Evolutionary conservation across 257 asterid species (phyloP).

Genomic region (Plantago elongata): DNA sequence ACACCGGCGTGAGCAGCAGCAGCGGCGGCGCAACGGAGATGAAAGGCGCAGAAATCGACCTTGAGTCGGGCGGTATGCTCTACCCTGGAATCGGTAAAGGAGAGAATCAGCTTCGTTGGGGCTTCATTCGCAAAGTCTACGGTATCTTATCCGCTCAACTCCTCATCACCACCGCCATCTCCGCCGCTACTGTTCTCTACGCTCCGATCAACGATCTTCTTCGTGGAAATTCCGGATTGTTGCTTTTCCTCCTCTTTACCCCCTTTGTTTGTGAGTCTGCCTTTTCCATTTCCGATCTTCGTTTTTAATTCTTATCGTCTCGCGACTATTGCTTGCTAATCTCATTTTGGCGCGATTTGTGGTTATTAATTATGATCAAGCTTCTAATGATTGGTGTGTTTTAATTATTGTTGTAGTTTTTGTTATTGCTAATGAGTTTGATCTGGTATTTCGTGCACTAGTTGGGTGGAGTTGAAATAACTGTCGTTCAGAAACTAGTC

Average conservation of each 20-base stretch:
- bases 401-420: too few species aligned
- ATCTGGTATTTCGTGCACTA: too few species aligned
- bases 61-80: conserved; percentile 57
- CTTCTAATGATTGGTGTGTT: too few species aligned
- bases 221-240: conserved; percentile 57
- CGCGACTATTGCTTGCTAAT: too few species aligned
- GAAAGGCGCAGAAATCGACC: conserved; percentile 40
- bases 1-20: conserved; percentile 37
- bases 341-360: too few species aligned
- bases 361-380: too few species aligned
- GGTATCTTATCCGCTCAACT: conserved; percentile 89
- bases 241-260: conserved; percentile 70
- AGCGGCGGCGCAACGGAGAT: conserved; percentile 28
- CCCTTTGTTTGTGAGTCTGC: conserved; percentile 71
- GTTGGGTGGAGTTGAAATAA: too few species aligned
- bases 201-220: conserved; percentile 80
- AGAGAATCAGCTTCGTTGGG: conserved; percentile 98
- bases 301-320: too few species aligned
- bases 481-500: too few species aligned
- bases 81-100: conserved; percentile 92
- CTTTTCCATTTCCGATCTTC: not conserved
- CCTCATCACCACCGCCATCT: conserved; percentile 55
- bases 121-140: conserved; percentile 91
- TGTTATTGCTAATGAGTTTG: too few species aligned
- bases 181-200: conserved; percentile 67